Conservation (phyloP, 129 eudicot species). For the Flaveria brownii region DNA sequence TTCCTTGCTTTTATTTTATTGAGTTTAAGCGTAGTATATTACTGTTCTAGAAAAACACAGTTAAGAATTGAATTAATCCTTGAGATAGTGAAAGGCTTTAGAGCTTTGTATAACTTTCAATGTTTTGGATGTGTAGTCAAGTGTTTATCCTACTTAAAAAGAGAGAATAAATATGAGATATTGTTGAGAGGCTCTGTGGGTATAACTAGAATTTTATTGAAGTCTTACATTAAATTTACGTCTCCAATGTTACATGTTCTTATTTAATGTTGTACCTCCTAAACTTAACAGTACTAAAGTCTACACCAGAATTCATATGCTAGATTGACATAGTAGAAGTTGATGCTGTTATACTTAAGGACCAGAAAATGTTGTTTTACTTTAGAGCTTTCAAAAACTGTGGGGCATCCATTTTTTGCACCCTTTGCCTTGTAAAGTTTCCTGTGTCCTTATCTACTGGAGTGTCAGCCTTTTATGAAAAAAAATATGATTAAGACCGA, state of each 20-base stretch:
- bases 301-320: background rate
- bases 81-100: conserved; percentile 9
- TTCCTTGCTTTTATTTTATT: background rate
- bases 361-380: background rate
- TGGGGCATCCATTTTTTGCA: background rate
- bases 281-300: background rate
- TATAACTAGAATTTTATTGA: background rate
- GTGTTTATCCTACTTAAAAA: background rate
- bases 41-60: background rate
- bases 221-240: background rate
- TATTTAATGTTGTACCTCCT: background rate
- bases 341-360: background rate
- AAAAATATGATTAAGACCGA: background rate
- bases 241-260: background rate
- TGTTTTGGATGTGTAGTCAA: background rate
- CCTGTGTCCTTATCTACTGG: background rate
- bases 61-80: background rate
- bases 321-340: background rate
- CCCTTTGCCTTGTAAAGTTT: background rate
- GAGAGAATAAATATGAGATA: background rate
- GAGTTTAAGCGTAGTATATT: background rate
- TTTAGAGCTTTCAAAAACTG: background rate
- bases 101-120: background rate
- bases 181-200: background rate
- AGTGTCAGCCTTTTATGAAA: background rate